Percentiles rank a stretch among this genome's conserved stretches.
Conservation (phyloP, 352 stramenopile species). For the Phytophthora chlamydospora region DNA sequence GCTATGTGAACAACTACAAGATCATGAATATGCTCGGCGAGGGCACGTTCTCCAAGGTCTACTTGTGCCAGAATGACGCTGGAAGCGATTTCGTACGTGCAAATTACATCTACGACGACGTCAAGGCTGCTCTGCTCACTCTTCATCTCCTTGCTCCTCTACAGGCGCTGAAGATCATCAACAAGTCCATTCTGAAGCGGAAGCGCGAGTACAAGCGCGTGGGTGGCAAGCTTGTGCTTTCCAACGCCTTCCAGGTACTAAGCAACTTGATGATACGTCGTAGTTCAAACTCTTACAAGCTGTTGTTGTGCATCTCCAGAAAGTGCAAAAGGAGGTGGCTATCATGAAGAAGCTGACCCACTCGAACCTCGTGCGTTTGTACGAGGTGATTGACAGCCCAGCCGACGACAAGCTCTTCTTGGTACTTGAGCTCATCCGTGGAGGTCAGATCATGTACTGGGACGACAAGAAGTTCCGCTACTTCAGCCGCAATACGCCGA, state of each 20-base stretch:
- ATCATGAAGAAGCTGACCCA: conserved; percentile 88
- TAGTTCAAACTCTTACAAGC: not conserved
- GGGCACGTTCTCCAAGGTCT: conserved; percentile 84
- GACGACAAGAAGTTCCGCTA: conserved; percentile 79
- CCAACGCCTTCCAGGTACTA: conserved; percentile 64
- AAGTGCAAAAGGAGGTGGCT: conserved; percentile 80
- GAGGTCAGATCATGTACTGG: conserved; percentile 88
- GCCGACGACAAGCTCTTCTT: conserved; percentile 82
- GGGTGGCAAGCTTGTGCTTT: conserved; percentile 77
- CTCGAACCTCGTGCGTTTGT: conserved; percentile 68
- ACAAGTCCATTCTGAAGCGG: conserved; percentile 86
- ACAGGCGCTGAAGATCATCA: conserved; percentile 86
- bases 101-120: not conserved
- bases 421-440: conserved; percentile 82
- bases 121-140: not conserved
- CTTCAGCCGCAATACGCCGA: conserved; percentile 27
- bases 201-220: conserved; percentile 86
- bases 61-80: conserved; percentile 56
- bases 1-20: conserved; percentile 79
- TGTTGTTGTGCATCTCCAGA: conserved; percentile 32
- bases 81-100: conserved; percentile 49
- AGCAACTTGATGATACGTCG: not conserved
- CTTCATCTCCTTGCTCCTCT: not conserved
- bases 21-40: conserved; percentile 68
- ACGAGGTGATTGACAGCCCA: conserved; percentile 85